Conservation (phyloP, 2,329 filamentous ascomycete species). For the Beauveria caledonica region DNA sequence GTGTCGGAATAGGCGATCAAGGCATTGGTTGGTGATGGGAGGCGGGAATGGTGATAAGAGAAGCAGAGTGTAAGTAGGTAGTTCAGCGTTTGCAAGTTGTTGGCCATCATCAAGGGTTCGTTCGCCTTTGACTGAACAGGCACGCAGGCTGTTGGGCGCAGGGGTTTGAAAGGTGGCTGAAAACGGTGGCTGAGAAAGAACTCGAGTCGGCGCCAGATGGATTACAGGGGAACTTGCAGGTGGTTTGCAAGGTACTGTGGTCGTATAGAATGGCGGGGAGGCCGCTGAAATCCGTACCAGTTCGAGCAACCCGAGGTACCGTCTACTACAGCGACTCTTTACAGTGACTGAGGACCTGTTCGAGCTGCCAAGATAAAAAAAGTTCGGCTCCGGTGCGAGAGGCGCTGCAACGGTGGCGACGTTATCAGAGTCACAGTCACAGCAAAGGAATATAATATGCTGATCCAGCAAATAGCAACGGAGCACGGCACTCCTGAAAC, state of each 20-base stretch:
- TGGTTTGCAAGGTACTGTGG: background rate
- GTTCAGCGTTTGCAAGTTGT: background rate
- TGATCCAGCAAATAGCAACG: background rate
- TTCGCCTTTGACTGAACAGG: background rate
- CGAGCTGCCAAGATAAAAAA: too few relatives aligned
- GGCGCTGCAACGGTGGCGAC: too few relatives aligned
- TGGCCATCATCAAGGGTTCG: background rate
- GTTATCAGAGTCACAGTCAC: background rate
- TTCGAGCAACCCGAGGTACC: background rate
- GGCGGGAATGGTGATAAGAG: background rate
- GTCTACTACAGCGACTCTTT: too few relatives aligned
- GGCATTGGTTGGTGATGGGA: background rate
- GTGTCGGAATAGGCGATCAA: background rate
- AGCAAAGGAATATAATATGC: background rate
- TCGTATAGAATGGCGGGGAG: background rate
- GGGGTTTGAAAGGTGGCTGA: constrained; percentile 1
- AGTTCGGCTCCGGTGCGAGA: too few relatives aligned
- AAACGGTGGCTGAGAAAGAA: background rate
- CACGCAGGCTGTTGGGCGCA: background rate
- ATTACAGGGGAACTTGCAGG: background rate
- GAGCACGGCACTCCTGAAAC: background rate
- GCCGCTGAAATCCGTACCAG: background rate
- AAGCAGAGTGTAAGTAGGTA: background rate
- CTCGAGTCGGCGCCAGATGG: background rate
- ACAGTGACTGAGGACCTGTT: too few relatives aligned